Base-by-base conservation (phyloP, 257 asterid genomes). In the Echium plantagineum region DNA sequence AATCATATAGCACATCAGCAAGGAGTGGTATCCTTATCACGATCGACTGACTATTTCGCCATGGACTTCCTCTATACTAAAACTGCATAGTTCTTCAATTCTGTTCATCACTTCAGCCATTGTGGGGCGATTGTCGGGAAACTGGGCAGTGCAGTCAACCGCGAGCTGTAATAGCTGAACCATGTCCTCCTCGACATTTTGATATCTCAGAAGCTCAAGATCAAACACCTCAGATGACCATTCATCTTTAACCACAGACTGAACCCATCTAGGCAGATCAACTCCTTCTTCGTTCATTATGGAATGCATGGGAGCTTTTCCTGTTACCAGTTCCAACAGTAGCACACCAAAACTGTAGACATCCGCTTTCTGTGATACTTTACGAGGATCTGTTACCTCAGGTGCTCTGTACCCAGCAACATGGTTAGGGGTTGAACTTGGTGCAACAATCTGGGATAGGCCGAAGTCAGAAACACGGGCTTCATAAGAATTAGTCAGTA, bases 311-410 rank as follows among this genome's bases (percentile, higher is more conserved):
- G 74, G 66, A 52, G 63, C 59, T 30, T 55, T 53, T 21, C 70
- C 63, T 0, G 70, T 64, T 19, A 72, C 15, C 19, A 78, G 63
- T 35, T 72, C 74, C 52, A 75, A 62, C 18, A 78, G 64, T 49
- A 78, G 48, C 6, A 75, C 71, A 15, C 83, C 83, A 5, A 71
- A 75, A 64, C 78, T 72, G 57, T 75, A 75, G 5, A 75, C 76
- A 61, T 74, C 83, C 5, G 63, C 57, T 61, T 75, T 71, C 15
- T 64, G 66, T 21, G 78, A 74, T 26, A 66, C 42, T 35, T 58
- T 6, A 22, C 61, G 42, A 12, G 52, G 17, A 52, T 55, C 59
- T 31, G 30, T 35, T 52, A 61, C 65, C 55, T 79, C 80, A 0
- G 80, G 84, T 15, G 82, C 80, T 5, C 24, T 32, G 46, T 68